Evolutionary conservation across 2,329 filamentous ascomycete genomes (phyloP).

Genomic region (Xylariaceae sp.): DNA sequence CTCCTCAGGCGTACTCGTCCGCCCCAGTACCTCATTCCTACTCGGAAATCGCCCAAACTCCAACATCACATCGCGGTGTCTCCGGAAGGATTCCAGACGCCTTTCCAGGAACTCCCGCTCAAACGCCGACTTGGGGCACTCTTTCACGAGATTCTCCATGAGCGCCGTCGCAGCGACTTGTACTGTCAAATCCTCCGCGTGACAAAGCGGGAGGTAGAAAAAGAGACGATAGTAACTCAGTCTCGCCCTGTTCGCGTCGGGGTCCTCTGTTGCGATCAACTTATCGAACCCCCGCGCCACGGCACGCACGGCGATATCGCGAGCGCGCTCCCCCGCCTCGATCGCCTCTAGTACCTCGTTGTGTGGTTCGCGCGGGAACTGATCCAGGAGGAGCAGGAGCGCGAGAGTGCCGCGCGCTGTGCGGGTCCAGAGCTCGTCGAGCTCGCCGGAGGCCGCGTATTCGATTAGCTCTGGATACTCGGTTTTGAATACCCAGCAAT

Average conservation of each 20-base stretch:
- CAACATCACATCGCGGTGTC: slow-evolving; percentile 16
- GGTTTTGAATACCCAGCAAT: no score
- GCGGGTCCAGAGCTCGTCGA: background rate
- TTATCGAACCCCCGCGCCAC: slow-evolving; percentile 7
- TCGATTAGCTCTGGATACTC: no score
- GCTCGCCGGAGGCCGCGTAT: background rate
- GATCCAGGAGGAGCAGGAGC: slow-evolving; percentile 10
- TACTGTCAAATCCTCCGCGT: slow-evolving; percentile 31
- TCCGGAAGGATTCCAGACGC: slow-evolving; percentile 13
- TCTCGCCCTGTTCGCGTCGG: no score
- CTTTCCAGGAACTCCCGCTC: slow-evolving; percentile 11
- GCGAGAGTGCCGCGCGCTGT: slow-evolving; percentile 8
- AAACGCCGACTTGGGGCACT: background rate
- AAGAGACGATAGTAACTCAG: slow-evolving; percentile 20
- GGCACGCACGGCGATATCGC: slow-evolving; percentile 4
- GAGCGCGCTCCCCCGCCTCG: slow-evolving; percentile 4
- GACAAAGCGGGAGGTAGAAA: slow-evolving; percentile 35
- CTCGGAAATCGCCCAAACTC: slow-evolving; percentile 25
- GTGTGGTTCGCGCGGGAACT: slow-evolving; percentile 14
- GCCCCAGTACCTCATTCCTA: slow-evolving; percentile 20
- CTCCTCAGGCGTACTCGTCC: slow-evolving; percentile 15
- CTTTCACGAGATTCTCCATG: slow-evolving; percentile 1
- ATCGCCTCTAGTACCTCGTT: slow-evolving; percentile 1
- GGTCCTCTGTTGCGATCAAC: no score
- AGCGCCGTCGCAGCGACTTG: slow-evolving; percentile 28